These are phyloP conservation scores for Furcasterigmium furcatum DNA, from an alignment of 2,329 filamentous ascomycete genomes.

Conservation along the genomic window DNA sequence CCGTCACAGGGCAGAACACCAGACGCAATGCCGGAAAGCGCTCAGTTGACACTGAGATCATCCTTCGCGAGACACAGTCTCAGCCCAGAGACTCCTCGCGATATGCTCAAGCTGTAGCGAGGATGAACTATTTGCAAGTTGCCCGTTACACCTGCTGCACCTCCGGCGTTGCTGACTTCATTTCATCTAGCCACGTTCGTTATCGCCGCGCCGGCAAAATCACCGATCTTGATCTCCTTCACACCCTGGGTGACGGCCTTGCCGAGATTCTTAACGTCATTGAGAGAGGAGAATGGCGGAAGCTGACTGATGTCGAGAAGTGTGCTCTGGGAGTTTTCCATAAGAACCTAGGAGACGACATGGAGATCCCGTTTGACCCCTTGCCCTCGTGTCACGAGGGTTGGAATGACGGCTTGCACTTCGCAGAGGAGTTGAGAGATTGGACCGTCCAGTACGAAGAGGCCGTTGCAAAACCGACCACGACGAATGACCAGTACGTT, in stretches of 20 bases:
- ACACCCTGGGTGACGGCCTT: slow-evolving; percentile 58
- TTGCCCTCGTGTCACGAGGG: slow-evolving; percentile 25
- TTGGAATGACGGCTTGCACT: slow-evolving; percentile 48
- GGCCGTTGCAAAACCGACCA: slow-evolving; percentile 20
- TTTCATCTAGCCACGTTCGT: slow-evolving; percentile 41
- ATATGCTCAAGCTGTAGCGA: slow-evolving; percentile 47
- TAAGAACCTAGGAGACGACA: slow-evolving; percentile 52
- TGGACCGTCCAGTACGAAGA: slow-evolving; percentile 51
- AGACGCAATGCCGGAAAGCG: slow-evolving; percentile 41
- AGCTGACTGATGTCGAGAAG: slow-evolving; percentile 48
- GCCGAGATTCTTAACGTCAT: slow-evolving; percentile 53
- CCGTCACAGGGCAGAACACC: slow-evolving; percentile 45
- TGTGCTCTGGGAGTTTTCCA: slow-evolving; percentile 56
- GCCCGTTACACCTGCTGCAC: no score
- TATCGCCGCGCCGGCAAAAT: slow-evolving; percentile 59
- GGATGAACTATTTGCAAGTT: slow-evolving; percentile 57
- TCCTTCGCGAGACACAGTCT: slow-evolving; percentile 44
- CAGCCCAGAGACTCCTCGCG: slow-evolving; percentile 39
- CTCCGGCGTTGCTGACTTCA: slow-evolving; percentile 19
- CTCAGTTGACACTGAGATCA: slow-evolving; percentile 45
- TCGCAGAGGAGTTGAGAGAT: slow-evolving; percentile 42
- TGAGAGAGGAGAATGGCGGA: slow-evolving; percentile 53
- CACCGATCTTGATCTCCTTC: slow-evolving; percentile 59
- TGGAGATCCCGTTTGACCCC: slow-evolving; percentile 27
- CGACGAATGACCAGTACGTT: slow-evolving; percentile 28